phyloP scores from a whole-genome alignment of 1,284 basidiomycete species.

The Cutaneotrichosporon cutaneum region DNA sequence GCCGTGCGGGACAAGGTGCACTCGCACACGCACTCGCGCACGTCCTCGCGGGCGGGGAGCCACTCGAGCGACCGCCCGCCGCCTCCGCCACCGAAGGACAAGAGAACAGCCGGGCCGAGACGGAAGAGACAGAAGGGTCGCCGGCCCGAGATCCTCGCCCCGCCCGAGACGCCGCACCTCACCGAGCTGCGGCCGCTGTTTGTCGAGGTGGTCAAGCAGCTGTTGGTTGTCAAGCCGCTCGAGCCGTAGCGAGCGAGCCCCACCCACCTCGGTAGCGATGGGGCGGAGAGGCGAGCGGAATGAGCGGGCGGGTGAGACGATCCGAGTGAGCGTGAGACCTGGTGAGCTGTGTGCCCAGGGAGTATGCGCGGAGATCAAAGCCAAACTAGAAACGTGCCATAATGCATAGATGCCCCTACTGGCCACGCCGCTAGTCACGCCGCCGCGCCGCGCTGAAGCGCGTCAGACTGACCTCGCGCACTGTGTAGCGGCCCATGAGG shows the following conservation, averaged over 20 bases:
- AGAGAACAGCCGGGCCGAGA: constrained; percentile 14
- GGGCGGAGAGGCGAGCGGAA: no score
- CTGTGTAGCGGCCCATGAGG: constrained; percentile 65
- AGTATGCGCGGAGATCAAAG: no score
- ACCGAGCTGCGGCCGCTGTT: constrained; percentile 79
- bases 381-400: no score
- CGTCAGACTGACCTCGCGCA: constrained; percentile 76
- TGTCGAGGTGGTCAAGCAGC: constrained; percentile 66
- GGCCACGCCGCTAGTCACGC: constrained; percentile 31
- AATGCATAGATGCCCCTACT: constrained; percentile 9
- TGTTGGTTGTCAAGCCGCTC: constrained; percentile 30
- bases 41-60: not conserved
- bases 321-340: no score
- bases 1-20: constrained; percentile 2
- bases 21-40: not conserved
- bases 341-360: no score
- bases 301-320: no score
- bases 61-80: constrained; percentile 12
- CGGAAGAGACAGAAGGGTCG: constrained; percentile 11
- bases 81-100: constrained; percentile 14
- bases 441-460: constrained; percentile 46
- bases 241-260: constrained; percentile 1
- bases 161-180: constrained; percentile 74
- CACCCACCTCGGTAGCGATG: no score
- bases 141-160: constrained; percentile 57